Base-by-base conservation (phyloP, 2,329 filamentous ascomycete genomes). In the Fusarium udum region DNA sequence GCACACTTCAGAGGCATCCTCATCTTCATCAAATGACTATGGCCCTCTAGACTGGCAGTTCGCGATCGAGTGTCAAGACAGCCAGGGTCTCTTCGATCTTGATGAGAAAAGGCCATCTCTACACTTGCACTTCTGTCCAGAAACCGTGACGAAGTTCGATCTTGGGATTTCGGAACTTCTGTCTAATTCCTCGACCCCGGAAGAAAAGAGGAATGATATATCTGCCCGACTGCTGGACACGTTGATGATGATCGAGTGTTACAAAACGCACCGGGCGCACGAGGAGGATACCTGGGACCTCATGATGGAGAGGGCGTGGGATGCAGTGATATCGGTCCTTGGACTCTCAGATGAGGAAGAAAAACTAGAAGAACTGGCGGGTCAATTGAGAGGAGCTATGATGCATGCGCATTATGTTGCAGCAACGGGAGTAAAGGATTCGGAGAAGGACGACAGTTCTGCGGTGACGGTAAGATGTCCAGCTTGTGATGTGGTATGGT, bases 161-260 rank as follows among this genome's bases (percentile, higher is more conserved):
- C 49, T 9, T 0, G 12, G 4, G 7, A 37, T 52, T 6, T 12
- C 2, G 0, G 1, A 22, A 0, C 13, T 52, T 22, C 49, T 52
- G 0, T 2, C 0, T 8, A 22, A 2, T 1, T 52, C 49, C 1
- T 0, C n/a, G 1, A 6, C 7, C 3, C 13, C 0, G 2, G n/a
- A 15, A 7, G 12, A 52, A 36, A 32, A 52, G 9, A 22, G 4
- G 0, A n/a, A 36, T 0, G 32, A 22, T 8, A 4, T 20, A 4
- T 16, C 1, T 32, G 24, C 4, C 6, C 2, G 11, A 0, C 0
- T 61, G 0, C 28, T 55, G 32, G 37, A 61, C 6, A 20, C 58
- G 0, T 4, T 55, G 28, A 55, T 61, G 37, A 43, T 43, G 10
- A 4, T 61, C 0, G 31, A 56, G 1, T 43, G 20, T 0, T 61